Evolutionary conservation across 306 rosid genomes (phyloP).

Genomic region (Prunus mongolica): DNA sequence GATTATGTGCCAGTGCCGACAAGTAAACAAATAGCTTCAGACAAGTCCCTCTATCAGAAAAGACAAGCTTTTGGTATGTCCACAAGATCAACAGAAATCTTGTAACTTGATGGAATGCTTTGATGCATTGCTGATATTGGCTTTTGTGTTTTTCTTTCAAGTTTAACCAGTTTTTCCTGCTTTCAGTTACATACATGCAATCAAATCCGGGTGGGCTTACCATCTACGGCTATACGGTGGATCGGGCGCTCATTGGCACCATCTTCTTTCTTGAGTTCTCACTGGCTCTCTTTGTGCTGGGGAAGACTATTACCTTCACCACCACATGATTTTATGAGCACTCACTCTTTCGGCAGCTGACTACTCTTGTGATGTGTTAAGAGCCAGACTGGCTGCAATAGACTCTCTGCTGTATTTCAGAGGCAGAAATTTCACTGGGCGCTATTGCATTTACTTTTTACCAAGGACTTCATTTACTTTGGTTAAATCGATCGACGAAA

Average conservation of each 20-base stretch:
- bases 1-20: slow-evolving; percentile 36
- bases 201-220: slow-evolving; percentile 34
- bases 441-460: neutral
- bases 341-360: neutral
- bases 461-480: neutral
- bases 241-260: slow-evolving; percentile 33
- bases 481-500: no score
- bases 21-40: slow-evolving; percentile 34
- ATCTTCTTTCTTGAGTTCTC: slow-evolving; percentile 45
- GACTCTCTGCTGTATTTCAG: neutral
- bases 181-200: slow-evolving; percentile 44
- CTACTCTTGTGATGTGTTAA: no score
- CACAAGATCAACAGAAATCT: neutral
- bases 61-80: slow-evolving; percentile 46
- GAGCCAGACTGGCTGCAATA: no score
- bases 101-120: neutral
- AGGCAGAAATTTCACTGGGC: neutral
- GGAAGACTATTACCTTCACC: slow-evolving; percentile 38
- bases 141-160: neutral
- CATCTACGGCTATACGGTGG: slow-evolving; percentile 41
- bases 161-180: neutral
- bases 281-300: slow-evolving; percentile 41
- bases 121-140: neutral
- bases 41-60: slow-evolving; percentile 33
- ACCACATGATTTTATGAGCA: neutral